A percentile compares a stretch with the other conserved stretches of the same genome.
These are phyloP conservation scores for Penstemon eatonii DNA, from an alignment of 257 asterid species.

Conservation along the genomic window DNA sequence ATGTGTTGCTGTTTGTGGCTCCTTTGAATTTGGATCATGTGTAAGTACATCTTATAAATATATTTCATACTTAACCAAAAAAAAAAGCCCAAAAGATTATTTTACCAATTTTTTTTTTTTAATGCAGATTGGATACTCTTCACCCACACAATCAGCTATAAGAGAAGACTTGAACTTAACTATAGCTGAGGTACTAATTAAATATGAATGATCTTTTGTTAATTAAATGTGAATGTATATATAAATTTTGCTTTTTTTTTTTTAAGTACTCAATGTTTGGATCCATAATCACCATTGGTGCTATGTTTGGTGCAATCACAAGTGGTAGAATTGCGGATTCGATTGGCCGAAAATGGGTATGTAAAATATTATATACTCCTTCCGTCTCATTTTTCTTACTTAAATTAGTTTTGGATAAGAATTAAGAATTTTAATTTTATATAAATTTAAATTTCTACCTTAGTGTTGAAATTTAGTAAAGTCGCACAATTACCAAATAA, in stretches of 20 bases:
- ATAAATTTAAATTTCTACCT: too few species aligned
- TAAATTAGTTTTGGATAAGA: too few species aligned
- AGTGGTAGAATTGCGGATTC: slow-evolving; percentile 73
- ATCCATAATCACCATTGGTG: slow-evolving; percentile 43
- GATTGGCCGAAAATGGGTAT: slow-evolving; percentile 81
- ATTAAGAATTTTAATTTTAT: too few species aligned
- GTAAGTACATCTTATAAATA: slow-evolving; percentile 44
- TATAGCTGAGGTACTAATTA: slow-evolving; percentile 56
- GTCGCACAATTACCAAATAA: too few species aligned
- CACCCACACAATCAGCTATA: slow-evolving; percentile 80
- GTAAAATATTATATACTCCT: background rate
- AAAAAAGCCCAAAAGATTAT: too few species aligned
- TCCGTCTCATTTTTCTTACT: background rate
- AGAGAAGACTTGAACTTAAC: slow-evolving; percentile 63
- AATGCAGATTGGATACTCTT: slow-evolving; percentile 86
- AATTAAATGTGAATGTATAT: background rate
- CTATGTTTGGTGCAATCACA: slow-evolving; percentile 83
- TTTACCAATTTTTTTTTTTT: too few species aligned
- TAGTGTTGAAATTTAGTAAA: too few species aligned
- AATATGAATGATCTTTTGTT: background rate
- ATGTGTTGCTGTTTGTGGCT: slow-evolving; percentile 86
- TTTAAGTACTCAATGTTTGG: background rate
- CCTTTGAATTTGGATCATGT: slow-evolving; percentile 87
- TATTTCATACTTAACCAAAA: background rate
- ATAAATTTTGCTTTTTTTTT: background rate